A percentile compares a stretch with the other conserved stretches of the same genome.
These are phyloP conservation scores for Alternaria brassicae DNA, from an alignment of 2,329 filamentous ascomycete genomes.

Conservation along the genomic window DNA sequence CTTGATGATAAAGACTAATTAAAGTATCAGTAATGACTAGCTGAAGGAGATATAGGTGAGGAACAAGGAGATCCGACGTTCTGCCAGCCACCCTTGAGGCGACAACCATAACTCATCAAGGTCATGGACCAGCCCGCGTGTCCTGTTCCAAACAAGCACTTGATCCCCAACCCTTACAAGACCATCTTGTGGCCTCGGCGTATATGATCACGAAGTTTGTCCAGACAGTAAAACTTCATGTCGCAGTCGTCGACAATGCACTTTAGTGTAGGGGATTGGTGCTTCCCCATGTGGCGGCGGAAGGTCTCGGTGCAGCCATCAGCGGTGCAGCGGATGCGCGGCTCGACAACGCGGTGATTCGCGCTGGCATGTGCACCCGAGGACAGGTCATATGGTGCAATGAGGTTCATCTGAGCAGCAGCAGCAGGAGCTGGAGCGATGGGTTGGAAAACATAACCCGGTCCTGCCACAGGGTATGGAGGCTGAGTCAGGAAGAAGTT, in stretches of 20 bases:
- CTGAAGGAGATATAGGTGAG: background rate
- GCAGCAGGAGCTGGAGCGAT: background rate
- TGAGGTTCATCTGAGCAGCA: background rate
- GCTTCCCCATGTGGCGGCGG: background rate
- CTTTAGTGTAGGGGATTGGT: background rate
- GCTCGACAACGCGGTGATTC: background rate
- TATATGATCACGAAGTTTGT: constrained; percentile 7
- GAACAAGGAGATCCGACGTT: background rate
- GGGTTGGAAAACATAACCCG: background rate
- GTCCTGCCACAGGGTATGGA: background rate
- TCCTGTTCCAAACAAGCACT: background rate
- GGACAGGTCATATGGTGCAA: background rate
- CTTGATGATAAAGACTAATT: background rate
- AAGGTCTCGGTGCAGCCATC: background rate
- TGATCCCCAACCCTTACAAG: background rate
- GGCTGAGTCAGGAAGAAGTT: background rate
- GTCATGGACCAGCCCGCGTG: background rate
- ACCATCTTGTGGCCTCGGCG: background rate
- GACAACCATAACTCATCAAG: background rate
- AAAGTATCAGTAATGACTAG: background rate
- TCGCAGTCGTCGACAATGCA: background rate
- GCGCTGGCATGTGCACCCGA: background rate
- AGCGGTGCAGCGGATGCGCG: background rate
- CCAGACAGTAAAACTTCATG: constrained; percentile 12
- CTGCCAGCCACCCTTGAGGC: fast-evolving